Conservation (phyloP, 805 yeast species). For the Saturnispora galanensis region DNA sequence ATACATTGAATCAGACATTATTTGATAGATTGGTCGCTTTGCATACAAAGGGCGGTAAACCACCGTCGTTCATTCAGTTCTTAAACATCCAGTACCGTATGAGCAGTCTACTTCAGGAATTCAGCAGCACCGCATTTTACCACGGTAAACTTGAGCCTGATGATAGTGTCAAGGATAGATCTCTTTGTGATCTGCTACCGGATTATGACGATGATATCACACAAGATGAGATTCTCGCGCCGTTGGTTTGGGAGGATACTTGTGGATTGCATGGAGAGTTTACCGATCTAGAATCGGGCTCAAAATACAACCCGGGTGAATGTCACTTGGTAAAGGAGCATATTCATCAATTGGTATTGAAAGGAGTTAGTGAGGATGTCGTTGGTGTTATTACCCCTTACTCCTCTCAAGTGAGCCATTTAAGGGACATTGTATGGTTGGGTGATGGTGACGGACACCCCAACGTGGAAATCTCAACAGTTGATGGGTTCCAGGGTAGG, state of each 20-base stretch:
- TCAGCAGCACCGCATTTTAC: constrained; percentile 63
- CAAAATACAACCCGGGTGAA: constrained; percentile 75
- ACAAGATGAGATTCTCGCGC: constrained; percentile 21
- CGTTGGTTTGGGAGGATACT: constrained; percentile 81
- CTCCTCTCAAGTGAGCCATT: constrained; percentile 66
- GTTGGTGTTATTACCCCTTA: constrained; percentile 91
- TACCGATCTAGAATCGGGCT: constrained; percentile 26
- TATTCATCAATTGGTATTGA: constrained; percentile 36
- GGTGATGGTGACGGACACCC: constrained; percentile 20
- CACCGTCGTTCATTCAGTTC: constrained; percentile 35
- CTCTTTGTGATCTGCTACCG: constrained; percentile 41
- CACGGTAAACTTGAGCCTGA: constrained; percentile 54
- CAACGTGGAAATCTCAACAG: constrained; percentile 69
- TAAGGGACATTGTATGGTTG: constrained; percentile 38
- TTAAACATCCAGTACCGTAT: constrained; percentile 79
- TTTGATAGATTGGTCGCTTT: constrained; percentile 66
- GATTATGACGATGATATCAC: neutral
- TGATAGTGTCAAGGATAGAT: constrained; percentile 41
- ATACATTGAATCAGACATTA: constrained; percentile 50
- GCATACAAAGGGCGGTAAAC: constrained; percentile 32
- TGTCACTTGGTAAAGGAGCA: constrained; percentile 51
- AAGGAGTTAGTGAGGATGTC: constrained; percentile 43
- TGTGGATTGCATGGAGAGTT: constrained; percentile 74
- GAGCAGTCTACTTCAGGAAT: constrained; percentile 70
- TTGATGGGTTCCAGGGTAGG: constrained; percentile 95